These are phyloP conservation scores for Symbiodinium natans DNA, from an alignment of 73 alveolate genomes.

Conservation along the genomic window DNA sequence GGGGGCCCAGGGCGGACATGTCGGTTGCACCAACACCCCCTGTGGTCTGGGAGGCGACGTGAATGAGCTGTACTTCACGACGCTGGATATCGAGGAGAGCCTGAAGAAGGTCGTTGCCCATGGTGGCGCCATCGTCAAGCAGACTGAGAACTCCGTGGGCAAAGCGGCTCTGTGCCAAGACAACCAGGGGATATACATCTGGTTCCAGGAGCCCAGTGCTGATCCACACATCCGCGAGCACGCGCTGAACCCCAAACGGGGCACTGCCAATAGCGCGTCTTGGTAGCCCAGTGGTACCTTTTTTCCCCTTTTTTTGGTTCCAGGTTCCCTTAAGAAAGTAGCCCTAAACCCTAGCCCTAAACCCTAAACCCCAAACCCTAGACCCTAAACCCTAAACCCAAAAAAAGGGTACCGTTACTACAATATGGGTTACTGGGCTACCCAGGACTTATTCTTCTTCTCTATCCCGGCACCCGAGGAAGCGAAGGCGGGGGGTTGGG, in stretches of 20 bases:
- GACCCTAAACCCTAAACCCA: too few relatives aligned
- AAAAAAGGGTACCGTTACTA: too few relatives aligned
- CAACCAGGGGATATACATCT: not conserved
- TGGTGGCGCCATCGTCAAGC: not conserved
- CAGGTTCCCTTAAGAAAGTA: too few relatives aligned
- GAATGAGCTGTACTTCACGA: not conserved
- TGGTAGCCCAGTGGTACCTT: too few relatives aligned
- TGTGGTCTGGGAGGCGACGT: constrained; percentile 3
- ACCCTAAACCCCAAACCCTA: too few relatives aligned
- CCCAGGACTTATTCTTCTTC: constrained; percentile 13
- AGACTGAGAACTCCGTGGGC: constrained; percentile 8
- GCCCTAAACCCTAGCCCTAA: too few relatives aligned
- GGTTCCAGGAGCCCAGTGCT: constrained; percentile 6
- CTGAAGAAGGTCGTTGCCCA: not conserved
- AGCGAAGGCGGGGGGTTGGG: too few relatives aligned
- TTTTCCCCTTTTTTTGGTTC: too few relatives aligned
- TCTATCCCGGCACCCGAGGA: constrained; percentile 17
- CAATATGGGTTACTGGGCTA: too few relatives aligned
- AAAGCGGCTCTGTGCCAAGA: not conserved
- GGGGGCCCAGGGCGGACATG: not conserved
- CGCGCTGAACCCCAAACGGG: not conserved
- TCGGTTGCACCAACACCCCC: not conserved
- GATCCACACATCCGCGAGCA: constrained; percentile 5
- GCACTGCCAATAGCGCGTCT: not conserved
- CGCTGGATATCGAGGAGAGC: not conserved